Base-by-base conservation (phyloP, 1,284 basidiomycete species). In the Mycosarcoma maydis region DNA sequence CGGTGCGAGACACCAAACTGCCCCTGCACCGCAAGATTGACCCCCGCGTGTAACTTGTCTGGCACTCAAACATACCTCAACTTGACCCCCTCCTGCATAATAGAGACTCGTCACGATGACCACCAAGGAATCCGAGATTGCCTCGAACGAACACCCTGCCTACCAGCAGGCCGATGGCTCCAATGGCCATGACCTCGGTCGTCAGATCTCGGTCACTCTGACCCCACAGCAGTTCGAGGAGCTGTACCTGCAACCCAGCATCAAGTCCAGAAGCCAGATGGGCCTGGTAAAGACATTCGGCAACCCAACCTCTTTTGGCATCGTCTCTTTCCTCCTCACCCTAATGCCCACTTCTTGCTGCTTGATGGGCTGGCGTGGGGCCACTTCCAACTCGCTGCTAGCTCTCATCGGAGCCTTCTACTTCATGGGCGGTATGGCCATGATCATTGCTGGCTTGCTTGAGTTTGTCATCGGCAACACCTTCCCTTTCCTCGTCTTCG, bases 381-480 rank as follows among this genome's bases (percentile, higher is more conserved):
- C 67, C 4, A 61, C 61, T 6, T 37, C 66, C 40, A 55, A 54
- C 46, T 73, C 70, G 8, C 47, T 67, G 0, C 52, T 75, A 1
- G 58, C 53, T 9, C 46, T 72, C 14, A 57, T 73, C 19, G 64
- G 70, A 0, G 52, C 47, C 1, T 70, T 57, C 41, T 73, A 73
- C 60, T 62, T 71, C 17, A 45, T 55, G 43, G 62, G 61, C 7
- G 66, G 71, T 7, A 51, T 62, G 45, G 55, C 52, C 5, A 50
- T 73, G n/a, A 46, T 60, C 26, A 34, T 69, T 2, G 44, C 60
- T 0, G 62, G 64, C 0, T 2, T 72, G 6, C 38, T 74, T 16
- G 73, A 75, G 38, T 75, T 58, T 30, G 30, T 75, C 34, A 55
- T 75, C n/a, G 73, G 73, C 16, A 68, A 68, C 38, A 73, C 70